Percentiles rank a stretch among this genome's conserved stretches.
phyloP scores from a whole-genome alignment of 768 basidiomycete genomes.

The Clathrus columnatus region DNA sequence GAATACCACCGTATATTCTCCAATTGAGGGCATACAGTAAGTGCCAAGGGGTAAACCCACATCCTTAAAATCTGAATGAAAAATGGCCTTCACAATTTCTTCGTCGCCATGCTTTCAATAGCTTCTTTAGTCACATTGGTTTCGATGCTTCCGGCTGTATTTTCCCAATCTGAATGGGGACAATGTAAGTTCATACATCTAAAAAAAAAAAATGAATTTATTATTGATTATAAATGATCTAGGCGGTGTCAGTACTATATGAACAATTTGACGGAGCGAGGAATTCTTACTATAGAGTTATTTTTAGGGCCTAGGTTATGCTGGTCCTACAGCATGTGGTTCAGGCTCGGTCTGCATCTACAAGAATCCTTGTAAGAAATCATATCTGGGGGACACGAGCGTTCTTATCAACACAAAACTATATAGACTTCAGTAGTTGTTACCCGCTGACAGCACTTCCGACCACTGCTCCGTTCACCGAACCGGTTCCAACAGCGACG shows the following conservation, averaged over 20 bases:
- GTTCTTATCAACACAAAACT: background rate
- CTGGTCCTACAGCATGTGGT: conserved; percentile 38
- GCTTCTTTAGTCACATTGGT: background rate
- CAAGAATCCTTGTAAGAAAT: conserved; percentile 34
- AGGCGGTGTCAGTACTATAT: conserved; percentile 20
- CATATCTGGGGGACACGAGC: background rate
- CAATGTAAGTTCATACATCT: conserved; percentile 29
- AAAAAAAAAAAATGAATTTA: background rate
- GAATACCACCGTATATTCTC: background rate
- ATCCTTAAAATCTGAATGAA: no score
- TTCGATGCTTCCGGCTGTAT: conserved; percentile 18
- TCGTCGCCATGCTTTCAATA: background rate
- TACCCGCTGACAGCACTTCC: conserved; percentile 26
- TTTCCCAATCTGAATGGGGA: conserved; percentile 29
- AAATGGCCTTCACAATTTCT: no score
- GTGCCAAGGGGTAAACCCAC: background rate
- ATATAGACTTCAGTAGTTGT: conserved; percentile 41
- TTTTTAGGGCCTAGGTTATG: conserved; percentile 29
- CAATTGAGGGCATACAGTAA: no score
- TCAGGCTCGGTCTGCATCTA: conserved; percentile 34
- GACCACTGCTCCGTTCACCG: background rate
- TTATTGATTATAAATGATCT: background rate
- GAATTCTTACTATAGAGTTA: background rate
- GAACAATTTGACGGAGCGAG: background rate
- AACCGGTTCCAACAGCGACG: no score